Conservation (phyloP, 768 basidiomycete species). For the Collybia sp. region DNA sequence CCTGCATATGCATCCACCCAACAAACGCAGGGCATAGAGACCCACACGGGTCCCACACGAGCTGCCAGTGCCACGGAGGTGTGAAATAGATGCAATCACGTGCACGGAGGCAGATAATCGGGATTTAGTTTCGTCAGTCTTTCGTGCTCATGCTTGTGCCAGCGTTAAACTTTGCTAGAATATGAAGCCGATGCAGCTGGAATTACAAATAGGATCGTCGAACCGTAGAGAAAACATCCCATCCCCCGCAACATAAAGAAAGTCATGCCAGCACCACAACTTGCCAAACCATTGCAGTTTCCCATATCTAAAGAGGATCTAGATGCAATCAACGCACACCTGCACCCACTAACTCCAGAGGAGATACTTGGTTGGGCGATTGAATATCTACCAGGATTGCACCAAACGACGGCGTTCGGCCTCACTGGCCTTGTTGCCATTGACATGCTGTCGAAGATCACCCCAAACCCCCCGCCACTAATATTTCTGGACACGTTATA, state of each 20-base stretch:
- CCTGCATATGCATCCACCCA: too few relatives aligned
- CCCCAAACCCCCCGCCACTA: constrained; percentile 64
- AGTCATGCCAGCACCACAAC: constrained; percentile 6
- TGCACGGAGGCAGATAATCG: too few relatives aligned
- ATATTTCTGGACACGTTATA: constrained; percentile 97
- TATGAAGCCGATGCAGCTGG: too few relatives aligned
- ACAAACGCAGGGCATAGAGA: too few relatives aligned
- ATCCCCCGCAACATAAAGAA: constrained; percentile 4
- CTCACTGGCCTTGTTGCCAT: constrained; percentile 90
- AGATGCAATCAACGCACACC: constrained; percentile 65
- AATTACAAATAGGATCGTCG: too few relatives aligned
- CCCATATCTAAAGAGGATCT: constrained; percentile 60
- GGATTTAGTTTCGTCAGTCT: too few relatives aligned
- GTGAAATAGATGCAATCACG: too few relatives aligned
- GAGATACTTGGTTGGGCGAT: constrained; percentile 86
- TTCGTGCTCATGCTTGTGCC: too few relatives aligned
- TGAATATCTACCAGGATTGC: constrained; percentile 70
- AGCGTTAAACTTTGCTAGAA: too few relatives aligned
- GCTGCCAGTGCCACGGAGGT: too few relatives aligned
- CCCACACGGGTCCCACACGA: too few relatives aligned
- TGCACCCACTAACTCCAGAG: constrained; percentile 69
- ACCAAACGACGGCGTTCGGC: constrained; percentile 96
- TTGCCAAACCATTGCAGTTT: constrained; percentile 43
- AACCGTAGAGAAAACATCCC: too few relatives aligned
- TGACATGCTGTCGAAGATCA: constrained; percentile 90